Evolutionary conservation across 495 filamentous ascomycete species (phyloP), one percentile per base, ranked within the genome.

Genomic region (Aspergillus egyptiacus): DNA sequence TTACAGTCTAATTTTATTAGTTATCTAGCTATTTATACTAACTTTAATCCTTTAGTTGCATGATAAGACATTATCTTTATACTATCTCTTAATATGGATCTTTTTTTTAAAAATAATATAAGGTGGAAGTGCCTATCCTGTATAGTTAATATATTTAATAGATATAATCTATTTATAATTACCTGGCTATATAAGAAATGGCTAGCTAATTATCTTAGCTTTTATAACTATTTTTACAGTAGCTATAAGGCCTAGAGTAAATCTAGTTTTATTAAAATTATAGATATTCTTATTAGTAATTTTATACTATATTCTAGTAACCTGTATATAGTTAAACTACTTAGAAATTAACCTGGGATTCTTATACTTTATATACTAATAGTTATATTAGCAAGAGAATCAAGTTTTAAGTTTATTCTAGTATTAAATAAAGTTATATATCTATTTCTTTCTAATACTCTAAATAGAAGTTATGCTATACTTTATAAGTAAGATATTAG

Each of bases 31-130:
- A 31, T 17, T 31, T 45, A 32, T 7, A 45, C 15, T 31, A 18
- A 17, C 15, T 36, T 36, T 18, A 36, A 36, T 8, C 2, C 5
- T 8, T 15, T 18, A 36, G 15, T 36, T 15, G 9, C n/a, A 6
- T 36, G 15, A 15, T 7, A 36, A 18, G 13, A 4, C 31, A 10
- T 27, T 27, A 31, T 34, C 24, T 14, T 47, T 7, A 27, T 45
- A 55, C 38, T 39, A 55, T 5, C 19, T 25, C 19, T 55, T 19
- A 17, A 55, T 44, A 47, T 46, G 32, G 20, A 18, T 5, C 33
- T 36, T 36, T 6, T 15, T 15, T 19, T 36, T 36, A 9, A 36
- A 36, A 19, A 30, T 43, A 31, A 43, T 17, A 5, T 5, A 18
- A 2, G 33, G 13, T 17, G 33, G 33, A 18, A 36, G n/a, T 9